Conservation (phyloP, 2,329 filamentous ascomycete genomes). For the Hymenoscyphus fructigenus region DNA sequence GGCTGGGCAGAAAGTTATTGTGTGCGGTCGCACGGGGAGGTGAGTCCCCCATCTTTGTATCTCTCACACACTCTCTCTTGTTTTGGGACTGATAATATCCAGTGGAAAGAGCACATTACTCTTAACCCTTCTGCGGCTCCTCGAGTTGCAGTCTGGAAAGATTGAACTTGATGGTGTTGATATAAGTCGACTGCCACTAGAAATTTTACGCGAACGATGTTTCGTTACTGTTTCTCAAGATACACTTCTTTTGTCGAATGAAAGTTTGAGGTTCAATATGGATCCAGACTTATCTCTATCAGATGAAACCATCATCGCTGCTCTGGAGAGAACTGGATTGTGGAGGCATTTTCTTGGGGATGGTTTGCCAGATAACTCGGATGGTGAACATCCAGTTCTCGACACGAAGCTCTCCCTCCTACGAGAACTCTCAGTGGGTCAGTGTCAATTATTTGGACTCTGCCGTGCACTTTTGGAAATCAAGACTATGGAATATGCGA, state of each 20-base stretch:
- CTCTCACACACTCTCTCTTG: background rate
- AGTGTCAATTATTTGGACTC: slow-evolving; percentile 49
- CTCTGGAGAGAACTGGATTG: slow-evolving; percentile 14
- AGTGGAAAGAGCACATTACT: slow-evolving; percentile 46
- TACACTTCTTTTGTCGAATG: slow-evolving; percentile 39
- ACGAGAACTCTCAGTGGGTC: slow-evolving; percentile 40
- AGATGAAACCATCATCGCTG: slow-evolving; percentile 23
- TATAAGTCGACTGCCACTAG: slow-evolving; percentile 39
- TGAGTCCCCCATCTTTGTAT: slow-evolving; percentile 9
- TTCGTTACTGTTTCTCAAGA: slow-evolving; percentile 45
- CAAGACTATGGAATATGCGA: slow-evolving; percentile 7
- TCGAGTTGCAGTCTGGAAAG: slow-evolving; percentile 43
- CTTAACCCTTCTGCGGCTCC: slow-evolving; percentile 48
- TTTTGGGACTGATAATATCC: slow-evolving; percentile 1
- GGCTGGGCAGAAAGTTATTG: slow-evolving; percentile 49
- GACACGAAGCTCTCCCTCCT: slow-evolving; percentile 32
- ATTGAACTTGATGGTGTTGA: slow-evolving; percentile 46
- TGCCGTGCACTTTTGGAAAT: slow-evolving; percentile 45
- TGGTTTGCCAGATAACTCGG: background rate
- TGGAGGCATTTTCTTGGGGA: slow-evolving; percentile 16
- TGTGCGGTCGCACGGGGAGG: slow-evolving; percentile 56
- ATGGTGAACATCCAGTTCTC: slow-evolving; percentile 26
- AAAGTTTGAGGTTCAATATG: slow-evolving; percentile 36
- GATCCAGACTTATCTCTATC: slow-evolving; percentile 27
- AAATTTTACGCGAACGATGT: slow-evolving; percentile 38